Base-by-base conservation (phyloP, 1,284 basidiomycete genomes). In the Dichomitus squalens region DNA sequence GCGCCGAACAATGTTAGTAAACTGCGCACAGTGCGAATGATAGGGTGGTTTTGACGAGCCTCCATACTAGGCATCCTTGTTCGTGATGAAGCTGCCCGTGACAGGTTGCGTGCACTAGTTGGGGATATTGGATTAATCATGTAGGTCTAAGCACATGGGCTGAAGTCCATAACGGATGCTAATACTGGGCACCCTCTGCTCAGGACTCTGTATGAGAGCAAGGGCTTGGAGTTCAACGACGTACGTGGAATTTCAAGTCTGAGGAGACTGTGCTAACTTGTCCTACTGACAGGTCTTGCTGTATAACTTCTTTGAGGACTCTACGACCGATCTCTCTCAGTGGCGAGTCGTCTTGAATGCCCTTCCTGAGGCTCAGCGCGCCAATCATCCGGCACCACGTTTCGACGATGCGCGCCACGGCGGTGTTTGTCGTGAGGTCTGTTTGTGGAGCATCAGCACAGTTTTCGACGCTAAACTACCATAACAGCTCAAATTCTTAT, bases 161-260 rank as follows among this genome's bases (percentile, higher is more conserved):
- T 41, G 21, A 12, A 16, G 25, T 23, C 0, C 0, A 14, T 41
- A n/a, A n/a, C n/a, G n/a, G n/a, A n/a, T n/a, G n/a, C n/a, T n/a
- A n/a, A n/a, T n/a, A n/a, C n/a, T n/a, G n/a, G n/a, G n/a, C n/a
- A n/a, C n/a, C n/a, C n/a, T n/a, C n/a, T n/a, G n/a, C n/a, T 4
- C 36, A 55, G 87, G 74, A 90, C 88, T 0, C 68, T 89, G 0
- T 88, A 88, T 58, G 86, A 90, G 43, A 85, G 82, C 75, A 90
- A 90, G 68, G 88, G 88, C 0, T 72, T 89, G 0, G 88, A 90
- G 65, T 90, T 89, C 63, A 79, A 88, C 61, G 87, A 89, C 55
- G 86, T 86, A 60, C 53, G 77, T 66, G 9, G n/a, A n/a, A n/a
- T n/a, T n/a, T n/a, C n/a, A n/a, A n/a, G n/a, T n/a, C n/a, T n/a